A percentile compares a stretch with the other conserved stretches of the same genome.
Conservation (phyloP, 176 grass and related monocot genomes). For the Zoysia pacifica region DNA sequence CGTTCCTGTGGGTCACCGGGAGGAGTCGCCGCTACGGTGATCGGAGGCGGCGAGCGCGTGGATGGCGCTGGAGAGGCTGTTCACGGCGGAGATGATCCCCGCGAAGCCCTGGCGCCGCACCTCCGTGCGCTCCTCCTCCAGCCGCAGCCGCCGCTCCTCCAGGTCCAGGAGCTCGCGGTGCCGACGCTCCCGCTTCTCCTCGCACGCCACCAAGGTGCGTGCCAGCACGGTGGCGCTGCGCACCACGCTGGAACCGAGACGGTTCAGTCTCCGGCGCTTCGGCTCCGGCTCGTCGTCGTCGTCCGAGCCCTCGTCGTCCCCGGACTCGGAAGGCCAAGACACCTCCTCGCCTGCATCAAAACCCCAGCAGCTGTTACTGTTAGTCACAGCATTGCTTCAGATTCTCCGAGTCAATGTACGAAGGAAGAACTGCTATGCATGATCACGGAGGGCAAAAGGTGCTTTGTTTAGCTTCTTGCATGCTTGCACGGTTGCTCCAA, state of each 20-base stretch:
- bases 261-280: slow-evolving; percentile 68
- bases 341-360: slow-evolving; percentile 45
- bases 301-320: slow-evolving; percentile 35
- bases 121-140: slow-evolving; percentile 87
- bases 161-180: slow-evolving; percentile 86
- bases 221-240: slow-evolving; percentile 90
- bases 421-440: not conserved
- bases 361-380: not conserved
- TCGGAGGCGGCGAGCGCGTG: slow-evolving; percentile 87
- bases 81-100: slow-evolving; percentile 76
- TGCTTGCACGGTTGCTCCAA: slow-evolving; percentile 36
- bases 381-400: not conserved
- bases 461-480: slow-evolving; percentile 39
- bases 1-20: slow-evolving; percentile 23
- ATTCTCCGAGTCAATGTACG: no score
- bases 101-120: slow-evolving; percentile 86
- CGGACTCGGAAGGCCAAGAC: slow-evolving; percentile 68
- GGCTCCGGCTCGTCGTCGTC: slow-evolving; percentile 55
- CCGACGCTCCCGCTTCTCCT: slow-evolving; percentile 86
- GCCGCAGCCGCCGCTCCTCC: slow-evolving; percentile 83
- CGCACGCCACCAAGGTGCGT: slow-evolving; percentile 82
- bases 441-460: slow-evolving; percentile 18
- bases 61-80: slow-evolving; percentile 88
- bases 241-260: slow-evolving; percentile 82
- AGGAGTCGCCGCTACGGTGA: slow-evolving; percentile 66